Percentiles rank a stretch among this genome's conserved stretches.
Evolutionary conservation across 192 early-diverging fungal species (phyloP).

Genomic region (Coemansia sp.): DNA sequence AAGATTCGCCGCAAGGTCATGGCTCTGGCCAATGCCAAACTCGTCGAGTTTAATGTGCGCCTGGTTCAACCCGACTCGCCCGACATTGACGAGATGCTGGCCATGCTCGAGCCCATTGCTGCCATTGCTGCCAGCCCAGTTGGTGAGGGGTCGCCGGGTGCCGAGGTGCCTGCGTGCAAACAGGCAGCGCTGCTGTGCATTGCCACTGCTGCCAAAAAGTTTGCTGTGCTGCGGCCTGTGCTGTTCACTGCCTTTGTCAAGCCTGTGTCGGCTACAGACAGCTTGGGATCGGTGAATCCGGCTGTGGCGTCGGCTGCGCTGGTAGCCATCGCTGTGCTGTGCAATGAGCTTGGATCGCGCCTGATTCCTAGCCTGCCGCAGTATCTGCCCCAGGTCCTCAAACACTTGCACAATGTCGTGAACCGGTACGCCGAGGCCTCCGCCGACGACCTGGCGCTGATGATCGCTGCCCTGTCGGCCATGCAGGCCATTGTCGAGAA

Average conservation of each 20-base stretch:
- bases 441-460: conserved; percentile 46
- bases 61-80: conserved; percentile 3
- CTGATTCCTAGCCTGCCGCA: conserved; percentile 76
- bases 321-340: conserved; percentile 44
- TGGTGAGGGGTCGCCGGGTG: neutral
- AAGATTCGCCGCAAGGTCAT: conserved; percentile 73
- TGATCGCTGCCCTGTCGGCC: conserved; percentile 34
- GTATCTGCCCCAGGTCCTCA: conserved; percentile 76
- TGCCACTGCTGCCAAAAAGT: conserved; percentile 64
- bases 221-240: conserved; percentile 60
- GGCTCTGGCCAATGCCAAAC: conserved; percentile 67
- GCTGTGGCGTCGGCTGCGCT: conserved; percentile 50
- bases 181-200: conserved; percentile 79
- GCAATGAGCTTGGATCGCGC: conserved; percentile 71
- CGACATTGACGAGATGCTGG: conserved; percentile 34
- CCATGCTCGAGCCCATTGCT: conserved; percentile 28
- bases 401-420: conserved; percentile 45
- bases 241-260: conserved; percentile 61
- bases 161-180: conserved; percentile 54
- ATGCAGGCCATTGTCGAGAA: conserved; percentile 49
- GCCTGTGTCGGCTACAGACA: conserved; percentile 51
- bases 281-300: conserved; percentile 27
- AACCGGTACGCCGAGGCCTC: conserved; percentile 13
- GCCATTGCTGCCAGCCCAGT: conserved; percentile 7
- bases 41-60: conserved; percentile 48